Percentiles rank a stretch among this genome's conserved stretches.
phyloP scores from a whole-genome alignment of 2,329 filamentous ascomycete genomes.

The Arthroderma uncinatum region DNA sequence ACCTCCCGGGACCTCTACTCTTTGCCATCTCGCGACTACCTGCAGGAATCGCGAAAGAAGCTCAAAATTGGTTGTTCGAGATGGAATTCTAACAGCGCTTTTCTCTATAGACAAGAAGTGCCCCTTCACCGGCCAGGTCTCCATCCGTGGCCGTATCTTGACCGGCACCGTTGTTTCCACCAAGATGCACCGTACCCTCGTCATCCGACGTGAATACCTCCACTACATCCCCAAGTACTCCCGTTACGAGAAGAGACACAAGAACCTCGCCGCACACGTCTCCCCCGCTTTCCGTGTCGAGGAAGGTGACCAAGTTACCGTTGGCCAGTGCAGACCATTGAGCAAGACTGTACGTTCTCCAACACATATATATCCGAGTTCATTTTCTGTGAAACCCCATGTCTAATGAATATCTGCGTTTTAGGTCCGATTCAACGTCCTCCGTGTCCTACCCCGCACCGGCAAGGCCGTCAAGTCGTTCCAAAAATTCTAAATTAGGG shows the following conservation, averaged over 20 bases:
- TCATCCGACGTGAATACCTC: conserved; percentile 99
- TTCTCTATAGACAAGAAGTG: conserved; percentile 89
- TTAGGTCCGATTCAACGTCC: conserved; percentile 98
- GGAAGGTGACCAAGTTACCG: conserved; percentile 98
- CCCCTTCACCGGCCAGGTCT: conserved; percentile 96
- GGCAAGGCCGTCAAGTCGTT: conserved; percentile 97
- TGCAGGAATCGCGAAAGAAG: not conserved
- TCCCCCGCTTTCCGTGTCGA: conserved; percentile 99
- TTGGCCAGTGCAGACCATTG: conserved; percentile 98
- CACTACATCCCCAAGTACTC: conserved; percentile 99
- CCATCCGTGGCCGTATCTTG: conserved; percentile 99
- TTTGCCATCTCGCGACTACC: not conserved
- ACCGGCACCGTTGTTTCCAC: conserved; percentile 98
- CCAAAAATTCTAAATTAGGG: conserved; percentile 77
- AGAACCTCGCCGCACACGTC: conserved; percentile 98
- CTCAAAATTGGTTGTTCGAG: not conserved
- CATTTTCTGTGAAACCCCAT: not conserved
- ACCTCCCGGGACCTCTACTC: not conserved
- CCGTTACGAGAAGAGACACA: conserved; percentile 99
- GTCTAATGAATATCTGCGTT: conserved; percentile 2
- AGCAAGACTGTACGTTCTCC: conserved; percentile 86
- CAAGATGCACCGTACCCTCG: conserved; percentile 99
- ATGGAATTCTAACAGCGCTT: conserved; percentile 2
- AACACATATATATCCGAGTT: not conserved
- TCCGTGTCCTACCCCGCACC: conserved; percentile 93